A percentile compares a stretch with the other conserved stretches of the same genome.
Conservation (phyloP, 1,284 basidiomycete species). For the Spongiforma sp. region DNA sequence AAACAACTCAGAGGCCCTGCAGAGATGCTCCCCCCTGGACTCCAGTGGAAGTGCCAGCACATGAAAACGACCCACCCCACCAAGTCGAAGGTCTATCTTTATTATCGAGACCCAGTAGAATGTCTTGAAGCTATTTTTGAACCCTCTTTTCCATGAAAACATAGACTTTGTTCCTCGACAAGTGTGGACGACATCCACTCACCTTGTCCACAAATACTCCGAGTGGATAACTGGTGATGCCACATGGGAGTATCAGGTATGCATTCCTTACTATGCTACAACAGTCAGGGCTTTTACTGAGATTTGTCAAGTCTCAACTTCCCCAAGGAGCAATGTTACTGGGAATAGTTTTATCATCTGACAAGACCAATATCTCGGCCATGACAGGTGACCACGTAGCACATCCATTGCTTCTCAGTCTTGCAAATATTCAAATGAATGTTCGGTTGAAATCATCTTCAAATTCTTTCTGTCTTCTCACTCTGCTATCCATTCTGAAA, state of each 20-base stretch:
- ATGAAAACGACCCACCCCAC: not conserved
- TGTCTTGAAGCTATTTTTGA: not conserved
- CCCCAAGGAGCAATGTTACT: not conserved
- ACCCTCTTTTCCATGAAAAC: not conserved
- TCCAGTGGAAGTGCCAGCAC: not conserved
- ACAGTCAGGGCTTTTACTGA: not conserved
- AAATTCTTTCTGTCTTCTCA: not conserved
- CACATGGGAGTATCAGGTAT: not conserved
- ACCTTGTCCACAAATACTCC: not conserved
- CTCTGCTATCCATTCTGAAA: not conserved
- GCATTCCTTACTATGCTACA: not conserved
- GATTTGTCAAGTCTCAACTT: not conserved
- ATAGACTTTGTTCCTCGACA: not conserved
- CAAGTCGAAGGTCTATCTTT: not conserved
- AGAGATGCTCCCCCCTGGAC: not conserved
- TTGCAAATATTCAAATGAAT: too few relatives aligned
- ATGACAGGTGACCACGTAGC: not conserved
- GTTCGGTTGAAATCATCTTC: too few relatives aligned
- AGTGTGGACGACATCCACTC: not conserved
- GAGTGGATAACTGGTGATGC: not conserved
- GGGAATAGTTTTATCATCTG: not conserved
- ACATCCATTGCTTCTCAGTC: not conserved
- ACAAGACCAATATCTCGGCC: too few relatives aligned
- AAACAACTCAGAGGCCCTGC: not conserved
- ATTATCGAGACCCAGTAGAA: not conserved